These are phyloP conservation scores for Sphaerulina populicola DNA, from an alignment of 2,329 filamentous ascomycete species.

Conservation along the genomic window DNA sequence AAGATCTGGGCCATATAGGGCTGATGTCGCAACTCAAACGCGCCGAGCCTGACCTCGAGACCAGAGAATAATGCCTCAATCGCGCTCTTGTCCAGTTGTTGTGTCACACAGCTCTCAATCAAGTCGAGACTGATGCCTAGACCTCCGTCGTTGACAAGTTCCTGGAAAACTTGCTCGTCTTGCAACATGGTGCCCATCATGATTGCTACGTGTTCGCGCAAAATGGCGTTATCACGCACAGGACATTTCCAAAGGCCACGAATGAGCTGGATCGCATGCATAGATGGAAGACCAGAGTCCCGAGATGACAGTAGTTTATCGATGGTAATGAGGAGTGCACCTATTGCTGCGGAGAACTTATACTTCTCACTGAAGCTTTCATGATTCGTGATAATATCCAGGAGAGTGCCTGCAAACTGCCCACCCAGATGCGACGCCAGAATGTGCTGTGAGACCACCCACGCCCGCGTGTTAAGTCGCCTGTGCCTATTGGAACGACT, in stretches of 20 bases:
- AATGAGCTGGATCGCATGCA: constrained; percentile 18
- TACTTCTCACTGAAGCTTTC: constrained; percentile 16
- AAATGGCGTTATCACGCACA: constrained; percentile 16
- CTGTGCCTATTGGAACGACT: constrained; percentile 27
- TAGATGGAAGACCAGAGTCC: constrained; percentile 1
- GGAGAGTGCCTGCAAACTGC: constrained; percentile 23
- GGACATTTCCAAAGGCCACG: constrained; percentile 13
- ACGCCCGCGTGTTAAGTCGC: constrained; percentile 23
- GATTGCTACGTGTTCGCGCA: constrained; percentile 18
- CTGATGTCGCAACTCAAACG: constrained; percentile 20
- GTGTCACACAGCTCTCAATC: constrained; percentile 10
- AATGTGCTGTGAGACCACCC: constrained; percentile 25
- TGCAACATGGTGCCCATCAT: constrained; percentile 16
- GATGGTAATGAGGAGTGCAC: constrained; percentile 28
- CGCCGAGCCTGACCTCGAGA: constrained; percentile 8
- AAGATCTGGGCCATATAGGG: constrained; percentile 22
- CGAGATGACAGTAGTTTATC: constrained; percentile 20
- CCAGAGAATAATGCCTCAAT: constrained; percentile 15
- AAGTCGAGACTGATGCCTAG: constrained; percentile 16
- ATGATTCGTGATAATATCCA: constrained; percentile 22
- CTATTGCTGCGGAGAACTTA: constrained; percentile 23
- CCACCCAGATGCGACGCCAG: constrained; percentile 27
- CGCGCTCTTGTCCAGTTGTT: constrained; percentile 11
- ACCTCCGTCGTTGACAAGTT: constrained; percentile 15
- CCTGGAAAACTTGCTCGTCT: constrained; percentile 7